Evolutionary conservation across 306 rosid species (phyloP).

Genomic region (Luffa aegyptiaca): DNA sequence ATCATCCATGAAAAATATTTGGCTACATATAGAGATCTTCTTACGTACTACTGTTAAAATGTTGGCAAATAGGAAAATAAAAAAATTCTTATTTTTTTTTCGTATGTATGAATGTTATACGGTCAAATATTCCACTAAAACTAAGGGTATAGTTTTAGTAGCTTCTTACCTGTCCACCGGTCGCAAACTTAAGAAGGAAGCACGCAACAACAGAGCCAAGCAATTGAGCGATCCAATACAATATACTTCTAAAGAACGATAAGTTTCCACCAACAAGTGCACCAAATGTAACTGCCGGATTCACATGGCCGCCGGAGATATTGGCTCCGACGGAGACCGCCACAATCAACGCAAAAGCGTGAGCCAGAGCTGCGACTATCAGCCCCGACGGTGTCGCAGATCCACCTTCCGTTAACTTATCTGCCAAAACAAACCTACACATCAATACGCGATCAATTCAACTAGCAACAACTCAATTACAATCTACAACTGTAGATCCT

Average conservation of each 20-base stretch:
- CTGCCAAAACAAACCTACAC: slow-evolving; percentile 23
- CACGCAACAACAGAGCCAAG: slow-evolving; percentile 79
- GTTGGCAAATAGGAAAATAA: too few relatives aligned
- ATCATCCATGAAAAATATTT: too few relatives aligned
- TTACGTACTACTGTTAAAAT: too few relatives aligned
- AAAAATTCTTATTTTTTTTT: too few relatives aligned
- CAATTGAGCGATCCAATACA: slow-evolving; percentile 76
- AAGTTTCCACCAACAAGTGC: slow-evolving; percentile 78
- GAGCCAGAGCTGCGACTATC: slow-evolving; percentile 56
- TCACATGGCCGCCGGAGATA: slow-evolving; percentile 80
- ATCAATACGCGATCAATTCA: background rate
- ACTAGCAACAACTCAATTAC: background rate
- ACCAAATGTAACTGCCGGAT: slow-evolving; percentile 81
- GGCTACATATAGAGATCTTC: too few relatives aligned
- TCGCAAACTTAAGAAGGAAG: slow-evolving; percentile 61
- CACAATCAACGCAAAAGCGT: slow-evolving; percentile 67
- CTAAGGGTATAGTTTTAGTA: background rate
- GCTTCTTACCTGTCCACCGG: slow-evolving; percentile 49
- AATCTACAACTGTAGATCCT: background rate
- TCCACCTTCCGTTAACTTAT: slow-evolving; percentile 43
- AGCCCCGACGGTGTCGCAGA: slow-evolving; percentile 52
- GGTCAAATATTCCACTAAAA: too few relatives aligned
- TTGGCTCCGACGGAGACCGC: slow-evolving; percentile 79
- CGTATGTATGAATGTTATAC: too few relatives aligned
- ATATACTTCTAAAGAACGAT: slow-evolving; percentile 36